Base-by-base conservation (phyloP, 140 eudicot species). In the Bidens hawaiensis region DNA sequence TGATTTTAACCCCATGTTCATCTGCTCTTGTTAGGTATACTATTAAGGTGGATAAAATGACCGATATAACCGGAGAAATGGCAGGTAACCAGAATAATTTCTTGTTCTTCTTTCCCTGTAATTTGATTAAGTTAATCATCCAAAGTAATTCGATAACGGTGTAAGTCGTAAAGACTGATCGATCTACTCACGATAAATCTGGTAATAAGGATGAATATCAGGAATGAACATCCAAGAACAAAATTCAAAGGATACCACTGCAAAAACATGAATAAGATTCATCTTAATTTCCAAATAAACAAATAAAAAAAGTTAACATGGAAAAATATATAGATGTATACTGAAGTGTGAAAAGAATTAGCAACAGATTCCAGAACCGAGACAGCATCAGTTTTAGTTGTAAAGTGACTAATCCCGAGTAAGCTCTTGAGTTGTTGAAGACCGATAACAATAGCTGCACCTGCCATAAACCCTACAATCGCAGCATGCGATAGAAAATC, bases 401-500 rank as follows among this genome's bases (percentile, higher is more conserved):
- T 86, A 46, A 86, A 86, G 66, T 82, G 82, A 52, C 68, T 82
- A 48, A 86, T 61, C 28, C 89, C 95, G 0, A 86, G 74, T 47
- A 86, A 68, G 1, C 89, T 78, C 68, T 82, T 86, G 25, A 86
- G 78, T 69, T 85, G 88, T 65, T 85, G 94, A 28, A 85, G 94
- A 18, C 88, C 94, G 28, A 85, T 85, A 19, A 81, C 83, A 62
- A 85, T 85, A 59, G 94, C 94, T 45, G 88, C 94, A 64, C 94
- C 94, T n/a, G 79, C 94, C 94, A 85, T 85, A 61, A 85, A 85
- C 26, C 94, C 94, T 28, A 85, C 86, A 60, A 81, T 71, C 2
- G 94, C 86, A 1, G 94, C 85, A 70, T 85, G 94, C n/a, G 94
- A 85, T 16, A 85, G 86, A 79, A 85, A 85, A 71, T 82, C 89